Evolutionary conservation across 306 rosid genomes (phyloP), one percentile per base, ranked within the genome.

Genomic region (Casuarina glauca): DNA sequence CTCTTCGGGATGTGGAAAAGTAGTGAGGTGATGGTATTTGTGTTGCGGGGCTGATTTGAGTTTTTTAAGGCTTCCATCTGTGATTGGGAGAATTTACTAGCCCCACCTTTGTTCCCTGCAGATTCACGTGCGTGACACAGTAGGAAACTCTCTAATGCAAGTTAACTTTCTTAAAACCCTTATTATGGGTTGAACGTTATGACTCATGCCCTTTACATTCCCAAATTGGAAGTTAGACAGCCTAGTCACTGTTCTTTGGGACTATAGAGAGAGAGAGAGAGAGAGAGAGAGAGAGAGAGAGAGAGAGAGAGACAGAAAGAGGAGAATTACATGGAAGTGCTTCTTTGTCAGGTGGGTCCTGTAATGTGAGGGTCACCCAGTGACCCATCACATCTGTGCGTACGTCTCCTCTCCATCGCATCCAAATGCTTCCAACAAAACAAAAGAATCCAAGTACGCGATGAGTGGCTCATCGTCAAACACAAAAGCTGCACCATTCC

Each of bases 381-480:
- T 19, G 73, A 76, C 26, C 35, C 50, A 61, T 32, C 44, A 74
- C 70, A 15, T 36, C 45, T 74, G 66, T 9, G 58, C 71, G 42
- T 66, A 63, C 45, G 46, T 9, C 54, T 77, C 76, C 58, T 57
- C 63, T 52, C 80, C 78, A 9, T 20, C 64, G 46, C 76, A 72
- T 74, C 82, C 89, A 77, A 84, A 75, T 70, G 81, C 83, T 78
- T 86, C 89, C 8, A 85, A 71, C 68, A 85, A 67, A 66, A 79
- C 42, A 51, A 82, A 70, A 20, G 91, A 76, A 68, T 87, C 84
- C 69, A 80, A 67, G 69, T 55, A 77, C 6, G 79, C 62, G 32
- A 83, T 19, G 81, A 83, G 55, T 58, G 86, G 83, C 77, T 83
- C 89, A 16, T 80, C 87, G 19, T 88, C 86, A 19, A 82, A 85